Percentiles rank a stretch among this genome's conserved stretches.
phyloP scores from a whole-genome alignment of 2,329 filamentous ascomycete genomes.

The Furcasterigmium furcatum region DNA sequence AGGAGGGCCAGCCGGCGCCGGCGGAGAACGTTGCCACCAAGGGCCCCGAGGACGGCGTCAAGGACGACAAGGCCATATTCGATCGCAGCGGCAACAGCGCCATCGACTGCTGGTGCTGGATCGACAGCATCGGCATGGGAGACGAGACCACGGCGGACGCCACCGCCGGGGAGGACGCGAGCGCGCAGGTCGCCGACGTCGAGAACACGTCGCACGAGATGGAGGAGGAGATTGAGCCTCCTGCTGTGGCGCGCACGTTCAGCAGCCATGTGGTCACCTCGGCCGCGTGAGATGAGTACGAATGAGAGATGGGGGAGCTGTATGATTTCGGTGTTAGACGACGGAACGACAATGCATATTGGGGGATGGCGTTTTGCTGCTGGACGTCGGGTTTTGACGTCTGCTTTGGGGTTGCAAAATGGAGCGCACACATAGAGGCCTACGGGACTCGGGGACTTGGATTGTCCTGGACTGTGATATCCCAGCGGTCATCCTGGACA shows the following conservation, averaged over 20 bases:
- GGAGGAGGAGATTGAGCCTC: slow-evolving; percentile 13
- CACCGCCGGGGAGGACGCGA: background rate
- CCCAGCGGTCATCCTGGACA: too few species aligned
- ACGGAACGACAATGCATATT: too few species aligned
- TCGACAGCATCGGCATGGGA: slow-evolving; percentile 50
- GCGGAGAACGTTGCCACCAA: slow-evolving; percentile 8
- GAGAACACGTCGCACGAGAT: slow-evolving; percentile 9
- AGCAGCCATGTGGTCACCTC: background rate
- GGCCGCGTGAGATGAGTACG: background rate
- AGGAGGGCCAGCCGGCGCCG: slow-evolving; percentile 16
- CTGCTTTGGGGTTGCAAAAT: too few species aligned
- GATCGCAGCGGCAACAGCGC: slow-evolving; percentile 31
- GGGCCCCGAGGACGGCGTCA: slow-evolving; percentile 30
- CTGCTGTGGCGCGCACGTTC: slow-evolving; percentile 6
- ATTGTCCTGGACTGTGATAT: too few species aligned
- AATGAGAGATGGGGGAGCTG: too few species aligned
- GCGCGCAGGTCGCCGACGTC: slow-evolving; percentile 6
- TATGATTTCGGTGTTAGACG: too few species aligned
- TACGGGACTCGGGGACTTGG: too few species aligned
- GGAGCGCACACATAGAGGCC: too few species aligned
- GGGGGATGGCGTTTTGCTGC: too few species aligned
- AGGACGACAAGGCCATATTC: slow-evolving; percentile 50
- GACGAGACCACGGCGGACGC: slow-evolving; percentile 12
- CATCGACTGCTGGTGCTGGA: slow-evolving; percentile 49
- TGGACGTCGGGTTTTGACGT: too few species aligned